phyloP scores from a whole-genome alignment of 176 grass and related monocot genomes.

The Oryza coarctata region DNA sequence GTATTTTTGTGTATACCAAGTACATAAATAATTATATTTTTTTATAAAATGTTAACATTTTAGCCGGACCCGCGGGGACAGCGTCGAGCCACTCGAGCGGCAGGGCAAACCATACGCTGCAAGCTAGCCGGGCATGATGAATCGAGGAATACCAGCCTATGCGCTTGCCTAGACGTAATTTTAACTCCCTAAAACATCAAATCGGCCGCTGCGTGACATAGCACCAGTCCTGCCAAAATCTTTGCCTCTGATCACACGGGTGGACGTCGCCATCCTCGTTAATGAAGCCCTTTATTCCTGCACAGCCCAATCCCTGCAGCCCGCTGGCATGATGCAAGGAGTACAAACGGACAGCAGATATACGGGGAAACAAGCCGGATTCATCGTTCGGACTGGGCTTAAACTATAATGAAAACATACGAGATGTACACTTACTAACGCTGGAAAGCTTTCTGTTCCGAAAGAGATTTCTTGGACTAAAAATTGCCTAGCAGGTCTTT shows the following conservation, averaged over 20 bases:
- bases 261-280: slow-evolving; percentile 40
- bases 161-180: slow-evolving; percentile 1
- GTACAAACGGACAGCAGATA: slow-evolving; percentile 11
- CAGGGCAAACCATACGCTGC: slow-evolving; percentile 6
- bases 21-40: too few species aligned
- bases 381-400: too few species aligned
- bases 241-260: slow-evolving; percentile 47
- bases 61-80: too few species aligned
- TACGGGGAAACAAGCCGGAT: not conserved
- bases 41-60: too few species aligned
- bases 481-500: too few species aligned
- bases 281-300: slow-evolving; percentile 39
- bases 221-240: slow-evolving; percentile 32
- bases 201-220: slow-evolving; percentile 31
- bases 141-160: slow-evolving; percentile 13
- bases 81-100: not conserved
- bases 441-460: too few species aligned
- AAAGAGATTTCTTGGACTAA: too few species aligned
- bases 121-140: not conserved
- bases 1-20: too few species aligned
- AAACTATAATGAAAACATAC: too few species aligned
- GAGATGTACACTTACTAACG: too few species aligned
- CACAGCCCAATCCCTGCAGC: slow-evolving; percentile 35
- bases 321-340: slow-evolving; percentile 24
- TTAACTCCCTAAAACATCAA: slow-evolving; percentile 43